These are phyloP conservation scores for Hymenotorrendiella dingleyae DNA, from an alignment of 2,329 filamentous ascomycete species.

Conservation along the genomic window DNA sequence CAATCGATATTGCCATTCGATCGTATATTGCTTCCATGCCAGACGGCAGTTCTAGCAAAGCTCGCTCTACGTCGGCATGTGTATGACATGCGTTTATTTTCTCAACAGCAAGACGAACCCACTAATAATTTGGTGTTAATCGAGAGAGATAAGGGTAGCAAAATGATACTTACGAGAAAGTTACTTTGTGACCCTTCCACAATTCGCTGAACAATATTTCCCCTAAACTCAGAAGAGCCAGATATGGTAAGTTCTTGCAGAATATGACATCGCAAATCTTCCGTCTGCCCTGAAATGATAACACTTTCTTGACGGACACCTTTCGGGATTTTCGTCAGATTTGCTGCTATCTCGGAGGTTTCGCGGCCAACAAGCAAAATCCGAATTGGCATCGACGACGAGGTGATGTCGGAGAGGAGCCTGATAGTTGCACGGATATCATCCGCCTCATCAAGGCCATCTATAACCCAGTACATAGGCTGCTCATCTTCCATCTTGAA, in stretches of 20 bases:
- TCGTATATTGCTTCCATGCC: constrained; percentile 28
- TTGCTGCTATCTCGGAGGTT: not conserved
- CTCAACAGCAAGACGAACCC: constrained; percentile 3
- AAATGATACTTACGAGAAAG: no score
- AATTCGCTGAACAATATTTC: not conserved
- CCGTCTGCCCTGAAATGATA: not conserved
- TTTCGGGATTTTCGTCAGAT: not conserved
- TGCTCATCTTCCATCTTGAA: constrained; percentile 8
- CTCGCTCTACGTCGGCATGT: constrained; percentile 3
- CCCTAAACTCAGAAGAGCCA: not conserved
- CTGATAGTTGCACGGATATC: not conserved
- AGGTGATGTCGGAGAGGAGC: not conserved
- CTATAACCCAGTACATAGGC: constrained; percentile 17
- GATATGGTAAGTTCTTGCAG: not conserved
- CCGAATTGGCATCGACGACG: not conserved
- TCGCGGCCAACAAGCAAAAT: not conserved
- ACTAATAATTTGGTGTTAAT: no score
- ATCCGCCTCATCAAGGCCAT: constrained; percentile 19
- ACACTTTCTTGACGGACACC: not conserved
- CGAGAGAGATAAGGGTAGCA: no score
- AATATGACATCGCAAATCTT: not conserved
- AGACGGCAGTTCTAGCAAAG: constrained; percentile 22
- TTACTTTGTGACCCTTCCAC: not conserved
- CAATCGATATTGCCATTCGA: constrained; percentile 19
- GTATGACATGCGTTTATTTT: constrained; percentile 1